Evolutionary conservation across 140 eudicot genomes (phyloP), one percentile per base, ranked within the genome.

Genomic region (Bidens hawaiensis): DNA sequence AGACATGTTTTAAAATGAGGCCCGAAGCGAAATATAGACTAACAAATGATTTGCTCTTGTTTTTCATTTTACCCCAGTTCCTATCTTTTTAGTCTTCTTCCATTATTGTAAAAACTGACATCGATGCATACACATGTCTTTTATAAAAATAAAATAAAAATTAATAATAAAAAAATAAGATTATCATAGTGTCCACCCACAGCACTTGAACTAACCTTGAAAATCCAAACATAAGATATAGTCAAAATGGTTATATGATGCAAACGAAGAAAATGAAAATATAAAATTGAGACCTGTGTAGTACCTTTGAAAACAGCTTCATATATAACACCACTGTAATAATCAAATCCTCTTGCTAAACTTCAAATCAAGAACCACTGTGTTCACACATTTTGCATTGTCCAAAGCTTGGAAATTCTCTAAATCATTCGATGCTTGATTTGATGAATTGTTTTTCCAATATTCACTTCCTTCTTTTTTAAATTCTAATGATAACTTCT

Each of bases 171-270:
- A 45, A 84, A 89, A 34, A 88, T 93, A 14, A 93, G 94, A 57
- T 85, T 85, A 67, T 93, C 99, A 38, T 93, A 93, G 33, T 96
- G 96, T 28, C 99, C 96, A 56, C 99, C 99, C 23, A 96, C 96
- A 64, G 96, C 99, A 78, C 88, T 93, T 25, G 99, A 88, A 55
- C 99, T 96, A 68, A 87, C 90, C 97, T n/a, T 87, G 81, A 49
- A 53, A 52, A 54, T 3, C 30, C 11, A 28, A 12, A 10, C 6
- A 42, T 34, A 13, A 0, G n/a, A 31, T 17, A 17, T 6, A 31
- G 7, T 28, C 0, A 17, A 57, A 18, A 12, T n/a, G n/a, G n/a
- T n/a, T n/a, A n/a, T n/a, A n/a, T n/a, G n/a, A n/a, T n/a, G n/a
- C n/a, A n/a, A n/a, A n/a, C n/a, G n/a, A n/a, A n/a, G n/a, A n/a